A percentile compares a stretch with the other conserved stretches of the same genome.
Evolutionary conservation across 2,329 filamentous ascomycete genomes (phyloP).

Genomic region (Fusarium sp.): DNA sequence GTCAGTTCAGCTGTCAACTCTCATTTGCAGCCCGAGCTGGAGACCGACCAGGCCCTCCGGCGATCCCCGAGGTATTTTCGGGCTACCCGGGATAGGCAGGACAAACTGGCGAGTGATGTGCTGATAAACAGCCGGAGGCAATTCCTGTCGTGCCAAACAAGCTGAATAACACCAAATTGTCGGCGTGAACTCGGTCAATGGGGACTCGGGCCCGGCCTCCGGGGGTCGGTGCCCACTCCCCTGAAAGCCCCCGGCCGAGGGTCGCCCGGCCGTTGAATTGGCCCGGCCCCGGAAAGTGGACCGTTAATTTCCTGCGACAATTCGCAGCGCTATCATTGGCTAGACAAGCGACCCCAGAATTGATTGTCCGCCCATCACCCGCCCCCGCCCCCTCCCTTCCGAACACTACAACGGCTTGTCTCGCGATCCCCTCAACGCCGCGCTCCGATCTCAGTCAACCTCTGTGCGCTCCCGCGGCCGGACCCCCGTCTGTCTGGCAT

Average conservation of each 20-base stretch:
- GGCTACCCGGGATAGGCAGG: background rate
- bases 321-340: conserved; percentile 27
- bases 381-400: conserved; percentile 35
- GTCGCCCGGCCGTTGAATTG: conserved; percentile 16
- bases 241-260: background rate
- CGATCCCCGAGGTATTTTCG: conserved; percentile 7
- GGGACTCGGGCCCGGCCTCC: conserved; percentile 12
- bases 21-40: conserved; percentile 5
- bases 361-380: conserved; percentile 23
- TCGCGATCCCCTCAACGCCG: conserved; percentile 27
- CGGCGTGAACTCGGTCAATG: background rate
- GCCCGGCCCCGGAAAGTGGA: background rate
- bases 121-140: background rate
- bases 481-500: conserved; percentile 9
- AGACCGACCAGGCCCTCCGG: background rate
- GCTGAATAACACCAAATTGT: background rate
- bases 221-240: background rate
- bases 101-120: background rate
- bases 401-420: conserved; percentile 31
- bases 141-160: background rate
- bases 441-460: background rate
- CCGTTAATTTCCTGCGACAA: background rate
- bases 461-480: conserved; percentile 10
- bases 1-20: conserved; percentile 19
- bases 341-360: conserved; percentile 17